Base-by-base conservation (phyloP, 805 yeast genomes). In the Scheffersomyces amazonensis region DNA sequence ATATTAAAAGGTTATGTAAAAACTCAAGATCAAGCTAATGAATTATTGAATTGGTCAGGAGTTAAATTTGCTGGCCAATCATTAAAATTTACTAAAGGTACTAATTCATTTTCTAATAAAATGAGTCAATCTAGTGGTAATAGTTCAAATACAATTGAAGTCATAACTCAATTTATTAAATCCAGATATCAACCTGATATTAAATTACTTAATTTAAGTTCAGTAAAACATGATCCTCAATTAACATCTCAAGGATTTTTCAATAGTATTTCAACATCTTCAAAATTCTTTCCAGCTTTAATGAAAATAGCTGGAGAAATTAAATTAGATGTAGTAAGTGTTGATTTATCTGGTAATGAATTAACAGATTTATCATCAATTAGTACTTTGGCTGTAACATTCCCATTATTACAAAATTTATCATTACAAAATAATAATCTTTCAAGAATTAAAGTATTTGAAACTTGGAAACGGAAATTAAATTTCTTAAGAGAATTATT, bases 281-380 rank as follows among this genome's bases (percentile, higher is more conserved):
- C 90, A 11, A 93, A 91, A 60, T 82, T 89, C 75, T 88, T 91
- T 58, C 84, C 88, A 9, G 98, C 98, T 1, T 64, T 93, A 47
- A 78, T 91, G 84, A 86, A 83, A 55, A 62, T 91, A 7, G 96
- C 96, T 1, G 62, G 68, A 3, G 76, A 77, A 37, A 45, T 62
- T 36, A 67, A 68, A 39, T 44, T 69, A n/a, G 79, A 76, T 19
- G 83, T 89, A 3, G 83, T 81, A 21, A 81, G 88, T 40, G 77
- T 90, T 6, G 85, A 82, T 57, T 59, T 88, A 24, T 76, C 90
- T 4, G 47, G 49, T 34, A 93, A 66, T 57, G 71, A 73, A 39
- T 60, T 93, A 28, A 61, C 64, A 18, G 95, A 87, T 51, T 71
- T 87, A 27, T 53, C 61, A 21, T 60, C 74, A 18, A 68, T 90